A percentile compares a stretch with the other conserved stretches of the same genome.
Conservation (phyloP, 2,329 filamentous ascomycete genomes). For the Trichophyton rubrum region DNA sequence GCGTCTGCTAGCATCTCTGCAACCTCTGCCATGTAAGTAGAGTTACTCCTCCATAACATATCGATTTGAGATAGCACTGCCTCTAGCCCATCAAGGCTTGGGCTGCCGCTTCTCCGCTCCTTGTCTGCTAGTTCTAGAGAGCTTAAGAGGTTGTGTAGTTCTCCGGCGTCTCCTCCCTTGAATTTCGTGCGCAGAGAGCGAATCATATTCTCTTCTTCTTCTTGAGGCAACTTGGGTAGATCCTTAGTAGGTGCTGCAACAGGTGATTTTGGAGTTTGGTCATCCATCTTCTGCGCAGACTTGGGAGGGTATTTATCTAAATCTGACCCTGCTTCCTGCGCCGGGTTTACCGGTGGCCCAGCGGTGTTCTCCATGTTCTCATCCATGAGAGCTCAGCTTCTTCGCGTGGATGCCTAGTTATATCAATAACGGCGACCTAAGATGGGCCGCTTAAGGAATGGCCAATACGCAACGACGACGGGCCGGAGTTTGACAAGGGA, state of each 20-base stretch:
- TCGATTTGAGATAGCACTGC: slow-evolving; percentile 21
- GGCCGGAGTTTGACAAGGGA: not conserved
- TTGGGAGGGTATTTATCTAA: not conserved
- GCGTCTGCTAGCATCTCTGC: slow-evolving; percentile 31
- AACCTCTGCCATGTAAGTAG: slow-evolving; percentile 24
- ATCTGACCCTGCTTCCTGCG: not conserved
- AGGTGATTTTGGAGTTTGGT: slow-evolving; percentile 6
- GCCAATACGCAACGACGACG: not conserved
- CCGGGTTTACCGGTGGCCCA: not conserved
- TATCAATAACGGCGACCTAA: not conserved
- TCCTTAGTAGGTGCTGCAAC: slow-evolving; percentile 15
- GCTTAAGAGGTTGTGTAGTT: slow-evolving; percentile 20
- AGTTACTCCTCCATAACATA: slow-evolving; percentile 27
- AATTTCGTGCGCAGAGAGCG: slow-evolving; percentile 23
- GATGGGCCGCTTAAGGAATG: not conserved
- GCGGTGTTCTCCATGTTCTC: not conserved
- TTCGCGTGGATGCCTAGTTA: not conserved
- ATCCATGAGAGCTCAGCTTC: not conserved
- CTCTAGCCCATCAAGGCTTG: slow-evolving; percentile 17
- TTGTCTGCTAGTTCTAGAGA: slow-evolving; percentile 22
- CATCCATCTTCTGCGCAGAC: not conserved
- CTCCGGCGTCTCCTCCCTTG: slow-evolving; percentile 17
- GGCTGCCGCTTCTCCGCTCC: slow-evolving; percentile 15
- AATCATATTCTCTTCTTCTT: slow-evolving; percentile 27
- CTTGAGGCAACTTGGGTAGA: slow-evolving; percentile 12